phyloP scores from a whole-genome alignment of 2,329 filamentous ascomycete species.

The Pseudocercospora crystallina region DNA sequence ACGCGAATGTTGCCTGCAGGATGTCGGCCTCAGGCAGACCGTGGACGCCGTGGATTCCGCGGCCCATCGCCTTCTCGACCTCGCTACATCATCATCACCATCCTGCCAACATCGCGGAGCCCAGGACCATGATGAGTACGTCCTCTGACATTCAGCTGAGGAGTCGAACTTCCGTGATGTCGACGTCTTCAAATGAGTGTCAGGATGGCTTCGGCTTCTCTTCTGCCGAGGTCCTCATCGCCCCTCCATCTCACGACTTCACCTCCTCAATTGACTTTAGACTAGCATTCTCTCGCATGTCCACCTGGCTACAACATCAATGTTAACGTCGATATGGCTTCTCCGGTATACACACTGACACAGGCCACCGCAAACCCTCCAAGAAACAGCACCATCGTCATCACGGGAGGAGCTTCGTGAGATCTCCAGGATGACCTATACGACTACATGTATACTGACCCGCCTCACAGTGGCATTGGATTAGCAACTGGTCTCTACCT shows the following conservation, averaged over 20 bases:
- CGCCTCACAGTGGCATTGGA: slow-evolving; percentile 30
- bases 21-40: too few relatives aligned
- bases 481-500: slow-evolving; percentile 33
- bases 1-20: too few relatives aligned
- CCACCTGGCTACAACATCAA: background rate
- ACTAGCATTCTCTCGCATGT: background rate
- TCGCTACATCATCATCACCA: too few relatives aligned
- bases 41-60: too few relatives aligned
- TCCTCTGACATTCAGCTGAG: too few relatives aligned
- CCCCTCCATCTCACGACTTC: slow-evolving; percentile 7
- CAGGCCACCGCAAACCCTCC: slow-evolving; percentile 26
- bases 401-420: slow-evolving; percentile 31
- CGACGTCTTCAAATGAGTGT: too few relatives aligned
- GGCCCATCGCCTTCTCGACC: too few relatives aligned
- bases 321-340: slow-evolving; percentile 24
- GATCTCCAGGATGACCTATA: too few relatives aligned
- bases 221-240: slow-evolving; percentile 9
- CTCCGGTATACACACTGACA: slow-evolving; percentile 28
- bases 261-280: background rate
- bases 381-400: slow-evolving; percentile 29
- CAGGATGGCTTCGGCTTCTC: too few relatives aligned
- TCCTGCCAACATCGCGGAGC: too few relatives aligned
- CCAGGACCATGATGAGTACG: too few relatives aligned
- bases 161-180: too few relatives aligned
- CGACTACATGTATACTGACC: background rate